These are phyloP conservation scores for Amanita thiersii DNA, from an alignment of 768 basidiomycete species.

Conservation along the genomic window DNA sequence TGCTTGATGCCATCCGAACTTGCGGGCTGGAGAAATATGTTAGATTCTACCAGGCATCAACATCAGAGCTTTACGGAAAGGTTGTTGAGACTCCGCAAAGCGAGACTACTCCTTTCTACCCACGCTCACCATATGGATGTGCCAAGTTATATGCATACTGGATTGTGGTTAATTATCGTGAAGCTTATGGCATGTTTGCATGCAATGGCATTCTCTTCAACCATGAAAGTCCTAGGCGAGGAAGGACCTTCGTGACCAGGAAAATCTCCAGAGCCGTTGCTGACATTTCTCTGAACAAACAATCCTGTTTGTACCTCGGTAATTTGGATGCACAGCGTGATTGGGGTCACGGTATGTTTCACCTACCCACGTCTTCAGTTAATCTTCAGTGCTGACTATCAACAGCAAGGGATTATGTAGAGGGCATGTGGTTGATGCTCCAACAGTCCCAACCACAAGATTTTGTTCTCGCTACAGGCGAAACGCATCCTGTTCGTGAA, in stretches of 20 bases:
- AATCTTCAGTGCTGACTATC: slow-evolving; percentile 4
- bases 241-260: slow-evolving; percentile 92
- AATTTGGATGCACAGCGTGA: slow-evolving; percentile 94
- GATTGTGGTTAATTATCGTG: slow-evolving; percentile 89
- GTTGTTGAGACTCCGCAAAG: slow-evolving; percentile 93
- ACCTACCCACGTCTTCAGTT: neutral
- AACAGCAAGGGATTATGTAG: slow-evolving; percentile 81
- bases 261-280: slow-evolving; percentile 92
- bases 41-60: slow-evolving; percentile 96
- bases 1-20: slow-evolving; percentile 93
- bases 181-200: slow-evolving; percentile 94
- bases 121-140: slow-evolving; percentile 93
- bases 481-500: slow-evolving; percentile 92
- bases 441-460: slow-evolving; percentile 81
- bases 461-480: slow-evolving; percentile 92
- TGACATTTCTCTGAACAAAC: slow-evolving; percentile 86
- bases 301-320: slow-evolving; percentile 85
- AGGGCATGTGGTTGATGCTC: slow-evolving; percentile 97
- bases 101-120: slow-evolving; percentile 97
- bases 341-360: slow-evolving; percentile 85
- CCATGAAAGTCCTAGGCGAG: slow-evolving; percentile 93
- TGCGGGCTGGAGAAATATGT: slow-evolving; percentile 90
- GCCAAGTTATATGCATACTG: slow-evolving; percentile 92
- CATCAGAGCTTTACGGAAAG: slow-evolving; percentile 95
- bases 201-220: slow-evolving; percentile 98